These are phyloP conservation scores for Kwoniella heveanensis DNA, from an alignment of 768 basidiomycete species.

Conservation along the genomic window DNA sequence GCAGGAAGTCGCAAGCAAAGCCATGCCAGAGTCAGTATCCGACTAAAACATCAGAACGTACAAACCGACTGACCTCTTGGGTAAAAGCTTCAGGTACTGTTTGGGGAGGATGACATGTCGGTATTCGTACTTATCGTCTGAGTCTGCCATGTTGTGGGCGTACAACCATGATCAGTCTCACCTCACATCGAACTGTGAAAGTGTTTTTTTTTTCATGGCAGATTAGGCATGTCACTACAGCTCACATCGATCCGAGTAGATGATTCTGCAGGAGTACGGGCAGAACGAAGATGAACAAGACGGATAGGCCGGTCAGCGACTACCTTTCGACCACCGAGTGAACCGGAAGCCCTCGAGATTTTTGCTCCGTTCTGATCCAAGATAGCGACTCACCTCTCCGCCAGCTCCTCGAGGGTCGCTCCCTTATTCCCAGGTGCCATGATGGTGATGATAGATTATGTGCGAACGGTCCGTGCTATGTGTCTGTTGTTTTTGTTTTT, in stretches of 20 bases:
- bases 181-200: too few species aligned
- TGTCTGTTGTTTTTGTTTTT: constrained; percentile 2
- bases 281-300: too few species aligned
- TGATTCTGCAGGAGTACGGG: constrained; percentile 50
- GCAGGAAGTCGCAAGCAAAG: too few species aligned
- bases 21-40: too few species aligned
- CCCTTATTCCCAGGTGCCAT: constrained; percentile 39
- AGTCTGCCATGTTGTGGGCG: constrained; percentile 58
- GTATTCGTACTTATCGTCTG: constrained; percentile 91
- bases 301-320: too few species aligned
- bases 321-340: too few species aligned
- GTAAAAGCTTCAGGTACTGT: constrained; percentile 88
- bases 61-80: constrained; percentile 60
- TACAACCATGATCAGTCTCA: neutral
- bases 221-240: neutral
- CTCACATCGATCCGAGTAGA: constrained; percentile 55
- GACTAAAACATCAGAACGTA: too few species aligned
- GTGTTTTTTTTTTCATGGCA: neutral
- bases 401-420: constrained; percentile 51
- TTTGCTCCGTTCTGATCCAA: too few species aligned
- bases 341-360: too few species aligned
- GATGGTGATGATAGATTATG: too few species aligned
- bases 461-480: constrained; percentile 10
- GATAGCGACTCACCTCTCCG: constrained; percentile 45
- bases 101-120: constrained; percentile 93